These are phyloP conservation scores for Echeveria elegans DNA, from an alignment of 164 flowering plant species.

Conservation along the genomic window DNA sequence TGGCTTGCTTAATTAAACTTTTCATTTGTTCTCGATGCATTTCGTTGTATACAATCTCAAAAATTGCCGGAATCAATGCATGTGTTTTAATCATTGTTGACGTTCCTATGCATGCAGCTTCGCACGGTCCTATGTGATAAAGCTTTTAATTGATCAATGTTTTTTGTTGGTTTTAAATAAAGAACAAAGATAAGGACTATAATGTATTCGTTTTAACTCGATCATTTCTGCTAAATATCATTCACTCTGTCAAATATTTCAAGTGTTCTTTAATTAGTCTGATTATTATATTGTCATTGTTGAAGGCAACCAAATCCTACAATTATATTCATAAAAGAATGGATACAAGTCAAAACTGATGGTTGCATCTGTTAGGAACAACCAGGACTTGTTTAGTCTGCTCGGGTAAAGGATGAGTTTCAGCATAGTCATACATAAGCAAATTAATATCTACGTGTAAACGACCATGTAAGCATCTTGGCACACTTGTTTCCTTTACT, in stretches of 20 bases:
- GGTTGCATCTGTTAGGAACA: constrained; percentile 98
- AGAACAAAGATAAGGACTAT: too few relatives aligned
- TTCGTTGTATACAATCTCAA: background rate
- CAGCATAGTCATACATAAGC: background rate
- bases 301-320: constrained; percentile 79
- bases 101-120: too few relatives aligned
- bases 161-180: too few relatives aligned
- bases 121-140: too few relatives aligned
- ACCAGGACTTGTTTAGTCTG: constrained; percentile 88
- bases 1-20: background rate
- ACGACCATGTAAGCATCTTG: background rate
- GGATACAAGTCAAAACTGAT: constrained; percentile 90
- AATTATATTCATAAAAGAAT: constrained; percentile 89
- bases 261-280: constrained; percentile 12
- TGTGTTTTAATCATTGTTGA: too few relatives aligned
- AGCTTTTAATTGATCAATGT: too few relatives aligned
- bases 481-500: constrained; percentile 6
- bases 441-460: background rate
- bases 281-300: background rate
- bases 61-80: too few relatives aligned
- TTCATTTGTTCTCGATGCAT: background rate
- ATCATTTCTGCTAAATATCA: background rate
- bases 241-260: background rate
- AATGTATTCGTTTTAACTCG: too few relatives aligned
- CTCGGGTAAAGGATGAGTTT: constrained; percentile 50